phyloP scores from a whole-genome alignment of 257 asterid genomes.

The Solanum microdontum region DNA sequence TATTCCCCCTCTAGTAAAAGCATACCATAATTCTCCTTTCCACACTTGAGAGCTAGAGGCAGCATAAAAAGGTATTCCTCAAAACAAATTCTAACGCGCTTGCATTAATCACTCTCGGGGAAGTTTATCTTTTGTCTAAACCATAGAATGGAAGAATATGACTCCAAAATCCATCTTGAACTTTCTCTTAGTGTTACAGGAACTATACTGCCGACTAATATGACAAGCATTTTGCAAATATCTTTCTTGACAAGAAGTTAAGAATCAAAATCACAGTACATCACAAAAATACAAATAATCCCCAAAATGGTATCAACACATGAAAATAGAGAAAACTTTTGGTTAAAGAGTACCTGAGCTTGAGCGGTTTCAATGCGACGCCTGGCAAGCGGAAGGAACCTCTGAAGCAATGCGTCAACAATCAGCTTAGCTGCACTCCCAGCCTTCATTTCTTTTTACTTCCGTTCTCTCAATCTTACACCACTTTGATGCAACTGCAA shows the following conservation, averaged over 20 bases:
- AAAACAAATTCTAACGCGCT: background rate
- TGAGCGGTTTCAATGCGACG: conserved; percentile 99
- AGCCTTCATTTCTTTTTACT: conserved; percentile 58
- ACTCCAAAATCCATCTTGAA: background rate
- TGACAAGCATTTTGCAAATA: background rate
- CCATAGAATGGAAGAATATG: background rate
- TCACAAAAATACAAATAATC: background rate
- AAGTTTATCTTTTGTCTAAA: background rate
- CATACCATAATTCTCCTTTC: background rate
- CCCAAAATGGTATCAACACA: background rate
- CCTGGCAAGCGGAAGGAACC: conserved; percentile 96
- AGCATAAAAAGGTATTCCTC: background rate
- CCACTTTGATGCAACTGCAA: conserved; percentile 13
- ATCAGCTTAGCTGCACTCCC: conserved; percentile 98
- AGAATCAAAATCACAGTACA: background rate
- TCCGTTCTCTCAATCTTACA: background rate
- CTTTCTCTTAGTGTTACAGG: background rate
- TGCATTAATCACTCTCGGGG: background rate
- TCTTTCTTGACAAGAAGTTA: background rate
- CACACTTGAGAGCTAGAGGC: background rate
- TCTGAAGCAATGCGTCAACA: conserved; percentile 93
- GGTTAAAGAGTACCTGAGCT: conserved; percentile 61
- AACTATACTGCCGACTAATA: background rate
- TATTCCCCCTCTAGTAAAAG: background rate
- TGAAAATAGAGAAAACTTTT: background rate